Base-by-base conservation (phyloP, 1,284 basidiomycete species). In the Moniliophthora roreri region DNA sequence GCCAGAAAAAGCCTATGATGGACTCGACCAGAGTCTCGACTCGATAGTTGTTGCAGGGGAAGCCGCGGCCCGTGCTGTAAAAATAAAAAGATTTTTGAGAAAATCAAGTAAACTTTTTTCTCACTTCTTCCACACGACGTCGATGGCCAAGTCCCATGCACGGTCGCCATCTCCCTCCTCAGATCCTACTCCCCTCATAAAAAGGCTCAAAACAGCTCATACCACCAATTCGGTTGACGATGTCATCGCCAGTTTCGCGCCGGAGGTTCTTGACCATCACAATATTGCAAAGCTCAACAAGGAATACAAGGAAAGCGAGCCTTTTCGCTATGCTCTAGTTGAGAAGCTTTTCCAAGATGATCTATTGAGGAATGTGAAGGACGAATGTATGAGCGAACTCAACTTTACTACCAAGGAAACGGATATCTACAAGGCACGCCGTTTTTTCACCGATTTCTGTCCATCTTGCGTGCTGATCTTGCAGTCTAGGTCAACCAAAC, bases 381-480 rank as follows among this genome's bases (percentile, higher is more conserved):
- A 91, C 60, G 91, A 93, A 67, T 87, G 95, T 62, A 75, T 94
- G 59, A 77, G 80, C 40, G 87, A 97, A 62, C 85, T 99, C 65
- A 91, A 84, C 63, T 98, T 98, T 70, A 88, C 93, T 6, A 90
- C 95, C 72, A 99, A 98, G 75, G 93, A 98, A 78, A 99, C 96
- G 5, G 96, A 99, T 67, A 99, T 99, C 61, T 99, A 98, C 84
- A 96, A 95, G 83, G 93, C 90, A 57, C 53, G 77, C 57, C 20
- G 50, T 39, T 54, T 34, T 18, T 46, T 50, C 49, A 18, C 45
- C 20, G 48, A 28, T 15, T 47, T 38, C 23, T 38, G 52, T 50
- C 42, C 26, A 24, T 47, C 37, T 46, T 32, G 6, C 28, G 28
- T 40, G 36, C 48, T 53, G 48, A 41, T 39, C 28, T 32, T 35